phyloP scores from a whole-genome alignment of 2,329 filamentous ascomycete species.

The Nemania bipapillata region DNA sequence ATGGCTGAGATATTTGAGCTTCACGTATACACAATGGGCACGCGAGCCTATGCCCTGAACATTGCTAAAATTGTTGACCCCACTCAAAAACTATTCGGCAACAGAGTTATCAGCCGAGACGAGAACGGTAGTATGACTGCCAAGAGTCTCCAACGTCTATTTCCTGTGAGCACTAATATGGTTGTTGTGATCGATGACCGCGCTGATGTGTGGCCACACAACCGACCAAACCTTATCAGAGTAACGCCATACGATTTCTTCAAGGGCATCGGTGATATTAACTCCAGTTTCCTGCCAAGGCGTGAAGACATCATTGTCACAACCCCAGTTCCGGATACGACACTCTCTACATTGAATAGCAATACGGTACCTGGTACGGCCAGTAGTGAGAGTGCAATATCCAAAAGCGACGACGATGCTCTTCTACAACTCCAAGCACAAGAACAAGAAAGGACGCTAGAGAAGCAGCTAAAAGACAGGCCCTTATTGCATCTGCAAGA shows the following conservation, averaged over 20 bases:
- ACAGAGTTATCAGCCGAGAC: slow-evolving; percentile 94
- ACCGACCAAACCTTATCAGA: slow-evolving; percentile 91
- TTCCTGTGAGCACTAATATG: slow-evolving; percentile 98
- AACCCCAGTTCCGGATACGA: slow-evolving; percentile 40
- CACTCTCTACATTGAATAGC: slow-evolving; percentile 38
- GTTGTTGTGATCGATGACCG: slow-evolving; percentile 98
- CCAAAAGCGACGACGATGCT: slow-evolving; percentile 46
- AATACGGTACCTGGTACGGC: slow-evolving; percentile 25
- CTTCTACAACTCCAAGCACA: slow-evolving; percentile 79
- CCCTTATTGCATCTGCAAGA: slow-evolving; percentile 93
- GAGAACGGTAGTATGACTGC: slow-evolving; percentile 93
- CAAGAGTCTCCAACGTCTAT: slow-evolving; percentile 89
- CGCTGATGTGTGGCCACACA: slow-evolving; percentile 92
- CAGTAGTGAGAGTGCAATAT: slow-evolving; percentile 39
- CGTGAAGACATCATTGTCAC: slow-evolving; percentile 64
- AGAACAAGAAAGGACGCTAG: slow-evolving; percentile 86
- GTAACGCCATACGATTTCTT: slow-evolving; percentile 98
- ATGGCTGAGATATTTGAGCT: slow-evolving; percentile 76
- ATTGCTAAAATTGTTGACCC: slow-evolving; percentile 95
- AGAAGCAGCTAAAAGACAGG: slow-evolving; percentile 87
- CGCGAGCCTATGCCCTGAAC: slow-evolving; percentile 90
- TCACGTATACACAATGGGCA: slow-evolving; percentile 99
- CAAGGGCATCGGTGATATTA: slow-evolving; percentile 97
- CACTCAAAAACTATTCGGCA: slow-evolving; percentile 86
- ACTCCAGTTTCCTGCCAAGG: slow-evolving; percentile 94